phyloP scores from a whole-genome alignment of 2,329 filamentous ascomycete species.

The Leptographium wingfieldii region DNA sequence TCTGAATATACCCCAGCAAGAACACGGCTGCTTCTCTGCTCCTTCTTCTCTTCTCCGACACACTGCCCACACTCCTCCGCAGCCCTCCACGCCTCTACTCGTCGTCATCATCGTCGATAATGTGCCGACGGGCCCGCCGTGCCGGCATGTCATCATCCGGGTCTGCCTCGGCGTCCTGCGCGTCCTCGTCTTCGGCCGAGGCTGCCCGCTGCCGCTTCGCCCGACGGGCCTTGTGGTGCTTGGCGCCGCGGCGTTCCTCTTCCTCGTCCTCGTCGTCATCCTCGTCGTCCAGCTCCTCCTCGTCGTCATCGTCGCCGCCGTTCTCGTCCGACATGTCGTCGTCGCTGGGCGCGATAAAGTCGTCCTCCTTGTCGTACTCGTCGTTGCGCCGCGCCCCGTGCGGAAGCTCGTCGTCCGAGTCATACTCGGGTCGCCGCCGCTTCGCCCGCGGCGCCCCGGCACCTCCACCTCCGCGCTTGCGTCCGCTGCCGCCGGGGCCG shows the following conservation, averaged over 20 bases:
- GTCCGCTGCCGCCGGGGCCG: slow-evolving; percentile 26
- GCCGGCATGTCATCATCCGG: slow-evolving; percentile 42
- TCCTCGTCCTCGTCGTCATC: slow-evolving; percentile 28
- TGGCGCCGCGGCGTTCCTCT: not conserved
- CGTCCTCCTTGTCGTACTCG: slow-evolving; percentile 69
- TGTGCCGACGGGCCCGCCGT: slow-evolving; percentile 39
- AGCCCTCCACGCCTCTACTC: not conserved
- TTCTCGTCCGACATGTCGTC: slow-evolving; percentile 50
- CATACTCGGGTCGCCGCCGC: slow-evolving; percentile 50
- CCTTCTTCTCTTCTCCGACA: not conserved
- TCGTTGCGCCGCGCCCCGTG: slow-evolving; percentile 50
- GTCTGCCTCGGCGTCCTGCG: slow-evolving; percentile 32
- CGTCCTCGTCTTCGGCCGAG: slow-evolving; percentile 35
- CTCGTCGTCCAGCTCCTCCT: slow-evolving; percentile 42
- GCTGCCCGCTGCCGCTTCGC: slow-evolving; percentile 38
- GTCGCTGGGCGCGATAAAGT: slow-evolving; percentile 64
- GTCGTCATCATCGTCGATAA: slow-evolving; percentile 50
- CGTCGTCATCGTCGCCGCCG: slow-evolving; percentile 48
- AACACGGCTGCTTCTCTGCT: not conserved
- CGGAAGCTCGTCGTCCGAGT: slow-evolving; percentile 63
- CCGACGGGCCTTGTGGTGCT: slow-evolving; percentile 16
- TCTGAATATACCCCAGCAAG: no score
- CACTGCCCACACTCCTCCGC: not conserved
- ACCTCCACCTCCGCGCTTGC: slow-evolving; percentile 35
- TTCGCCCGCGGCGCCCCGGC: slow-evolving; percentile 37